phyloP scores from a whole-genome alignment of 495 filamentous ascomycete species.

The Xylaria telfairii region DNA sequence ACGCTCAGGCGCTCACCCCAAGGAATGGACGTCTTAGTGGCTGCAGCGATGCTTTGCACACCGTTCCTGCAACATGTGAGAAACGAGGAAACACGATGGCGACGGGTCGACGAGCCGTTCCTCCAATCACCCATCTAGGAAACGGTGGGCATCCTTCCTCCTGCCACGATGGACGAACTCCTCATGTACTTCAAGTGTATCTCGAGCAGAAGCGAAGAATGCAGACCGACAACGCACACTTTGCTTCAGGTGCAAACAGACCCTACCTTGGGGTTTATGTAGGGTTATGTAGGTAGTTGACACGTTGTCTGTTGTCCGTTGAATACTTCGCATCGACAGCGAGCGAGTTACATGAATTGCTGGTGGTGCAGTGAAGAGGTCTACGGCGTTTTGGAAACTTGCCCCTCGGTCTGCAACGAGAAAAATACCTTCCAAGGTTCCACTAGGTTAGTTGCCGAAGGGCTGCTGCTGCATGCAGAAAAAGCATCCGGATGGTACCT shows the following conservation, averaged over 20 bases:
- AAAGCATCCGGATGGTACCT: not conserved
- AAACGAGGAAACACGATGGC: slow-evolving; percentile 14
- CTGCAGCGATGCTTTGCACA: not conserved
- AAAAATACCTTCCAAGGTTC: not conserved
- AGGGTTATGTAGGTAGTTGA: not conserved
- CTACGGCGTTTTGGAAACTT: not conserved
- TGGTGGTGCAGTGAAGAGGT: not conserved
- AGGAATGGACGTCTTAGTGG: not conserved
- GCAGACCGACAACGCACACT: not conserved
- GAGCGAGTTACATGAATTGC: not conserved
- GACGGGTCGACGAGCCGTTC: not conserved
- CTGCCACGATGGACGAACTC: not conserved
- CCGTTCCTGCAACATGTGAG: slow-evolving; percentile 13
- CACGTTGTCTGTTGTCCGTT: too few species aligned
- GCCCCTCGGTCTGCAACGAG: not conserved
- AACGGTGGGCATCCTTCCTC: not conserved
- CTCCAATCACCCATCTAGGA: not conserved
- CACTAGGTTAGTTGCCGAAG: not conserved
- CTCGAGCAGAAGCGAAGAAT: not conserved
- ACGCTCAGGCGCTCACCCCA: slow-evolving; percentile 19
- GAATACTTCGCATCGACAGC: not conserved
- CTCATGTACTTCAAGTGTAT: not conserved
- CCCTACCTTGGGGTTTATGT: not conserved
- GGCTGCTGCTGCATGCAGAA: not conserved
- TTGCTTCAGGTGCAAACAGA: not conserved